phyloP scores from a whole-genome alignment of 371 early-diverging fungal species.

The Batrachochytrium dendrobatidis region DNA sequence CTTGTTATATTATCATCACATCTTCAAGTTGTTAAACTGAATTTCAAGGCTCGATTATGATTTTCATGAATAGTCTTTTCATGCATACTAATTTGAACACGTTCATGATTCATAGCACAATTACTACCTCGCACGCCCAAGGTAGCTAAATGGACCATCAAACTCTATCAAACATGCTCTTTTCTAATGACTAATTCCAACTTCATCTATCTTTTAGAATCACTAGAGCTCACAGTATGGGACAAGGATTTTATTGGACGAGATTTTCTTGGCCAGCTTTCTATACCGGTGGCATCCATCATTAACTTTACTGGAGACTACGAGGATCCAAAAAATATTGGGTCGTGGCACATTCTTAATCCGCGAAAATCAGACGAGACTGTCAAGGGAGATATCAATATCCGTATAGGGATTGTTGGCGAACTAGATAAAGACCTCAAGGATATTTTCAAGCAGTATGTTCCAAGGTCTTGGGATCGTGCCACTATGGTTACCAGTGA shows the following conservation, averaged over 20 bases:
- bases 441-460: slow-evolving; percentile 12
- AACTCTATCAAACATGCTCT: too few species aligned
- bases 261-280: slow-evolving; percentile 55
- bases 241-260: slow-evolving; percentile 37
- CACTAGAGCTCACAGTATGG: slow-evolving; percentile 20
- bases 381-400: slow-evolving; percentile 33
- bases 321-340: slow-evolving; percentile 22
- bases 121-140: neutral
- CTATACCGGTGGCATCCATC: slow-evolving; percentile 50
- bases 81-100: too few species aligned
- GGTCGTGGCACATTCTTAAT: slow-evolving; percentile 36
- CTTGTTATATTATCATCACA: slow-evolving; percentile 35
- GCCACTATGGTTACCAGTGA: slow-evolving; percentile 25
- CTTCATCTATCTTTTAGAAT: neutral
- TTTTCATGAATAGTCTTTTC: too few species aligned
- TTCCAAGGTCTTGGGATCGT: slow-evolving; percentile 6
- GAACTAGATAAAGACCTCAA: slow-evolving; percentile 16
- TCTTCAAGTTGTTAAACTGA: too few species aligned
- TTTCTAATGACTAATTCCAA: too few species aligned
- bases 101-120: too few species aligned
- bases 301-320: slow-evolving; percentile 3
- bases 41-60: too few species aligned
- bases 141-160: neutral
- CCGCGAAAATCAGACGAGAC: slow-evolving; percentile 36
- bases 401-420: slow-evolving; percentile 29